Evolutionary conservation across 2,329 filamentous ascomycete species (phyloP), one percentile per base, ranked within the genome.

Genomic region (Colletotrichum aenigma): DNA sequence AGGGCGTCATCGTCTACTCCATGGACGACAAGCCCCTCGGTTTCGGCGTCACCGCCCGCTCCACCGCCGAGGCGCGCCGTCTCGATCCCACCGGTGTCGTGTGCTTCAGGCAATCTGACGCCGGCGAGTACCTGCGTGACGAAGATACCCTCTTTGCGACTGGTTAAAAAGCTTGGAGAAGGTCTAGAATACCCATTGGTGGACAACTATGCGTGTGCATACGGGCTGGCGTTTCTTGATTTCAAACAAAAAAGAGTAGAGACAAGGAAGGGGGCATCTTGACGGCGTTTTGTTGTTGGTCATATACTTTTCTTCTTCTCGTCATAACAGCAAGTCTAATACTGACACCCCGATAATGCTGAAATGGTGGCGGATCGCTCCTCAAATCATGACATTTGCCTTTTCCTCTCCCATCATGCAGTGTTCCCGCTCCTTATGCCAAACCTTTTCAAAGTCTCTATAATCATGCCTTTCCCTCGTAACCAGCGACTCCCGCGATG

Each of bases 11-110:
- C 62, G 94, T 99, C 26, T 93, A 95, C 86, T 94, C 91, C 81
- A 98, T 98, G 95, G 94, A 96, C 82, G 97, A 98, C 86, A 96
- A 93, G 26, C 95, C 96, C n/a, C 87, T 97, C 84, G 97, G 97
- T 18, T 99, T 98, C 83, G 96, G 96, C 61, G 93, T 98, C 68
- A 98, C 95, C 55, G 95, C 96, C n/a, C 90, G 95, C 82, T 95
- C 94, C 77, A 97, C 95, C 7, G 92, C 94, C 21, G 96, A 98
- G 84, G 93, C 94, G 30, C 90, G 95, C 81, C 91, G 95, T 79
- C 84, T 98, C 80, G 97, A 98, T 78, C 97, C 97, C 1, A 99
- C 97, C 0, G 95, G 94, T 13, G 94, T 98, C 76, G 94, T 95
- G 12, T 94, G 94, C 71, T 98, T 98, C 86, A 90, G 96, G 78